Evolutionary conservation across 2,329 filamentous ascomycete genomes (phyloP).

Genomic region (Ceratocystis cubensis): DNA sequence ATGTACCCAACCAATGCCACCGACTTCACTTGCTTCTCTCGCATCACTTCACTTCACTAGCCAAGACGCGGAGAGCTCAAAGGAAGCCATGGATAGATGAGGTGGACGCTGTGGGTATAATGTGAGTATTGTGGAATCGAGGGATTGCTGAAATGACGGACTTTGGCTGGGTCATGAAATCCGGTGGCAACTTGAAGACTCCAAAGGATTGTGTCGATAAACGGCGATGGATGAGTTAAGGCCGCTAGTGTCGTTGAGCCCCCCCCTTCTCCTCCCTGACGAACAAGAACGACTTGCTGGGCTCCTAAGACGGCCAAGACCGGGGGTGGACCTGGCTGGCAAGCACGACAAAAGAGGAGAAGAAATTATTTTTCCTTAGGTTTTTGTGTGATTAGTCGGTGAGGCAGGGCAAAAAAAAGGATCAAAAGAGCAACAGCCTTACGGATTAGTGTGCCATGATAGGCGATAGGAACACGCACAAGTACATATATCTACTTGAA

Average conservation of each 20-base stretch:
- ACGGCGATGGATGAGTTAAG: neutral
- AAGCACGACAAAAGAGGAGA: neutral
- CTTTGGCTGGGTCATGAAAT: neutral
- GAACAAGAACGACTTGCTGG: too few relatives aligned
- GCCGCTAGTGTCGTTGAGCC: neutral
- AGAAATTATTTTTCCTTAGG: conserved; percentile 2
- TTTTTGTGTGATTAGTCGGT: neutral
- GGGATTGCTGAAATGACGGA: neutral
- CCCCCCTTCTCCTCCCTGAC: neutral
- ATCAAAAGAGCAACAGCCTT: neutral
- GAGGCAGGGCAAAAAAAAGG: neutral
- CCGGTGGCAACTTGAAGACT: neutral
- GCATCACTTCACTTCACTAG: neutral
- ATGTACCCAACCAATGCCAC: neutral
- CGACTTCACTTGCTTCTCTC: neutral
- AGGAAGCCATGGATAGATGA: neutral
- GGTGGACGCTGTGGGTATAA: neutral
- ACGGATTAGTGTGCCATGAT: neutral
- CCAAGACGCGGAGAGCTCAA: neutral
- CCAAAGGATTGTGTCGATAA: neutral
- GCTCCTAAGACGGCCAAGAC: neutral
- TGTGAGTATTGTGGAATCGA: neutral
- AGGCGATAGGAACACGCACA: neutral
- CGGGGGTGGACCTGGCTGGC: neutral
- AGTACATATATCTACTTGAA: neutral